Evolutionary conservation across 306 rosid genomes (phyloP).

Genomic region (Cucumis sativus): Cucumber_9930_V3 NC_026659.2:26051501-26052000

Average conservation of each 20-base stretch:
- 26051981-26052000: background rate
- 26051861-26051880: background rate
- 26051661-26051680: slow-evolving; percentile 96
- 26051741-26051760: slow-evolving; percentile 99
- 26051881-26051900: background rate
- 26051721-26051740: slow-evolving; percentile 96
- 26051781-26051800: slow-evolving; percentile 70
- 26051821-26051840: slow-evolving; percentile 36
- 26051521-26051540: background rate
- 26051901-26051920: background rate
- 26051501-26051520: background rate
- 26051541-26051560: background rate
- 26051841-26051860: background rate
- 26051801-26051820: slow-evolving; percentile 95
- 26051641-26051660: slow-evolving; percentile 85
- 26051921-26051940: background rate
- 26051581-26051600: slow-evolving; percentile 14
- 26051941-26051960: background rate
- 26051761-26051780: slow-evolving; percentile 99
- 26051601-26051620: slow-evolving; percentile 95
- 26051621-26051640: slow-evolving; percentile 99
- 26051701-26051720: slow-evolving; percentile 97
- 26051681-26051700: slow-evolving; percentile 99
- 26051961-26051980: background rate
- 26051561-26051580: background rate